A percentile compares a stretch with the other conserved stretches of the same genome.
These are phyloP conservation scores for Scheffersomyces cryptocercus DNA, from an alignment of 1,139 yeast species.

Conservation along the genomic window DNA sequence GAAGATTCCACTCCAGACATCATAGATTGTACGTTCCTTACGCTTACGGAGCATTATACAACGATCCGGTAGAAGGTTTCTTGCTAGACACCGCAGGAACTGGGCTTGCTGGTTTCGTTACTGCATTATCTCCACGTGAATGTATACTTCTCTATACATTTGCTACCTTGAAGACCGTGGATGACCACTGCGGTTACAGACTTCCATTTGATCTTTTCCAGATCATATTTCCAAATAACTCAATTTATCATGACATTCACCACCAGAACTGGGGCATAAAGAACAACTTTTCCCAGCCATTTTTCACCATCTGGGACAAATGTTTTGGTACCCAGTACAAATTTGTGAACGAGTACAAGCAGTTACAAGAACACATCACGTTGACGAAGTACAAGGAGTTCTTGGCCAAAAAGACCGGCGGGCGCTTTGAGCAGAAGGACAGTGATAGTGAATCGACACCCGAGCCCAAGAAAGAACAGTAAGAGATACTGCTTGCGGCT, in stretches of 20 bases:
- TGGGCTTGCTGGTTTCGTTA: constrained; percentile 70
- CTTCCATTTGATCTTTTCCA: constrained; percentile 92
- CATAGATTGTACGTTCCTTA: constrained; percentile 93
- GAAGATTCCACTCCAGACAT: constrained; percentile 87
- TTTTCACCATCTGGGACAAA: constrained; percentile 90
- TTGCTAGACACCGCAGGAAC: constrained; percentile 90
- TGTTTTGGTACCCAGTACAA: constrained; percentile 70
- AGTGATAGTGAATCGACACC: neutral
- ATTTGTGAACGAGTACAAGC: constrained; percentile 60
- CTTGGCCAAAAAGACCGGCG: constrained; percentile 42
- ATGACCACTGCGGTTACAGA: constrained; percentile 96
- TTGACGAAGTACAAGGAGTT: constrained; percentile 63
- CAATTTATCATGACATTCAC: constrained; percentile 95
- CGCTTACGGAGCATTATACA: constrained; percentile 94
- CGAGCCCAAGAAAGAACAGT: neutral
- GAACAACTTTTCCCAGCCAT: constrained; percentile 94
- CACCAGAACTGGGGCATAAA: constrained; percentile 96
- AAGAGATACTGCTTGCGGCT: neutral
- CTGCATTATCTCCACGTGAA: constrained; percentile 75
- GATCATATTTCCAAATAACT: constrained; percentile 85
- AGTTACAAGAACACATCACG: constrained; percentile 58
- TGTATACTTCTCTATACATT: constrained; percentile 72
- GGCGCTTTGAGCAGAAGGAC: neutral
- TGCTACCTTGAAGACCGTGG: constrained; percentile 94
- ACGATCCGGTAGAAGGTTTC: constrained; percentile 92